A percentile compares a stretch with the other conserved stretches of the same genome.
phyloP scores from a whole-genome alignment of 108 stramenopile species.

The Poteriospumella lacustris region DNA sequence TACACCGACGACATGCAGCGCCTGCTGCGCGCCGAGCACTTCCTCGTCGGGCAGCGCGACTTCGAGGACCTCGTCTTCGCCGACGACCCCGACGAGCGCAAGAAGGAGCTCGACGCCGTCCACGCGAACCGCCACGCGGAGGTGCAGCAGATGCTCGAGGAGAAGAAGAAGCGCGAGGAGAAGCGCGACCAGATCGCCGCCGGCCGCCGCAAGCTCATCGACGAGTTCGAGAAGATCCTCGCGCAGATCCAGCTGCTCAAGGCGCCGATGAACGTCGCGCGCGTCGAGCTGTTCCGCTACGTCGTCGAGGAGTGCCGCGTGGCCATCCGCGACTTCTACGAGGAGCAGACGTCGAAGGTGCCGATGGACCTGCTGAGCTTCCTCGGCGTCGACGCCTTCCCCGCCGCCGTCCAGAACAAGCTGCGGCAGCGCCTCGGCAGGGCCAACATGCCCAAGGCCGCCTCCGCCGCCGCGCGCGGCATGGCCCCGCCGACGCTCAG shows the following conservation, averaged over 20 bases:
- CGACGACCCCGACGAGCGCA: neutral
- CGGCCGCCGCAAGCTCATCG: neutral
- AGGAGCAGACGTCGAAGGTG: neutral
- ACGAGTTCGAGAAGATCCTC: conserved; percentile 12
- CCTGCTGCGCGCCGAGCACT: neutral
- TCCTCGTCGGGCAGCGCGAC: neutral
- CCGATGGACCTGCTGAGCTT: neutral
- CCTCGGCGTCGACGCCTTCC: neutral
- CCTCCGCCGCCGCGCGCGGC: no score
- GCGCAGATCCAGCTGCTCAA: neutral
- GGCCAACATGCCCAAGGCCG: no score
- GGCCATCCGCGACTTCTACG: no score
- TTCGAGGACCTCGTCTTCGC: conserved; percentile 1
- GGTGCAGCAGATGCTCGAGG: neutral
- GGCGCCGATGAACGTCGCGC: neutral
- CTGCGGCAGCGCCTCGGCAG: no score
- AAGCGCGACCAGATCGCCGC: neutral
- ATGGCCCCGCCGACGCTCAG: no score
- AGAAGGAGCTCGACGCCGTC: neutral
- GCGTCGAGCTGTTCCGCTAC: neutral
- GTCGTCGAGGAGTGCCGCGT: neutral
- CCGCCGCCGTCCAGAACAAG: neutral
- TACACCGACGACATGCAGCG: neutral
- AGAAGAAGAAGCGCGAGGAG: conserved; percentile 3
- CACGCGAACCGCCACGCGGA: neutral